Conservation (phyloP, 2,329 filamentous ascomycete genomes). For the Helminthosporium solani region DNA sequence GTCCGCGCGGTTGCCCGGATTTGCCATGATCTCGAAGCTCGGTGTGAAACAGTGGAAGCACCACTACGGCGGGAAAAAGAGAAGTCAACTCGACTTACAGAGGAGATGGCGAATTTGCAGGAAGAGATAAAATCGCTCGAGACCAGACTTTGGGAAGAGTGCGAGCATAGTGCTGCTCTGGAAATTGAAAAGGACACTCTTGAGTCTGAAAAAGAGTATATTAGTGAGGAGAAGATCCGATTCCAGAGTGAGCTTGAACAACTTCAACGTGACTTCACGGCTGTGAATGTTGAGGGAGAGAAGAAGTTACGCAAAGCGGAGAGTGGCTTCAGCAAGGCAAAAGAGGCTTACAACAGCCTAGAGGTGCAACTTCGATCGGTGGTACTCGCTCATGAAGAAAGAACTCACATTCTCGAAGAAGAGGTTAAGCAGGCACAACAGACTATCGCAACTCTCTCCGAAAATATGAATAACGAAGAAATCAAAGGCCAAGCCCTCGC, state of each 20-base stretch:
- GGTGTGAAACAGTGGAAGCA: slow-evolving; percentile 57
- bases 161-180: slow-evolving; percentile 39
- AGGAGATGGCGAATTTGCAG: slow-evolving; percentile 33
- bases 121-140: slow-evolving; percentile 40
- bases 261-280: slow-evolving; percentile 40
- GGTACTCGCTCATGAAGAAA: slow-evolving; percentile 20
- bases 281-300: slow-evolving; percentile 37
- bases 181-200: slow-evolving; percentile 43
- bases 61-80: slow-evolving; percentile 52
- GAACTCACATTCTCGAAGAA: slow-evolving; percentile 7
- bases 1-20: slow-evolving; percentile 53
- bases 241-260: slow-evolving; percentile 40
- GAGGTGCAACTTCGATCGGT: slow-evolving; percentile 42
- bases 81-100: slow-evolving; percentile 36
- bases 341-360: slow-evolving; percentile 24
- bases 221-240: slow-evolving; percentile 36
- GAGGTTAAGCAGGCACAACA: slow-evolving; percentile 6
- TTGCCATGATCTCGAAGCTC: slow-evolving; percentile 57
- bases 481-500: slow-evolving; percentile 11
- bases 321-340: slow-evolving; percentile 22
- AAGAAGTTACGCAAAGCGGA: slow-evolving; percentile 27
- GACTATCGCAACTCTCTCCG: slow-evolving; percentile 3
- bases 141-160: slow-evolving; percentile 23
- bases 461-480: slow-evolving; percentile 13
- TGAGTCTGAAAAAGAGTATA: slow-evolving; percentile 41